Base-by-base conservation (phyloP, 768 basidiomycete genomes). In the Rhizopogon salebrosus region DNA sequence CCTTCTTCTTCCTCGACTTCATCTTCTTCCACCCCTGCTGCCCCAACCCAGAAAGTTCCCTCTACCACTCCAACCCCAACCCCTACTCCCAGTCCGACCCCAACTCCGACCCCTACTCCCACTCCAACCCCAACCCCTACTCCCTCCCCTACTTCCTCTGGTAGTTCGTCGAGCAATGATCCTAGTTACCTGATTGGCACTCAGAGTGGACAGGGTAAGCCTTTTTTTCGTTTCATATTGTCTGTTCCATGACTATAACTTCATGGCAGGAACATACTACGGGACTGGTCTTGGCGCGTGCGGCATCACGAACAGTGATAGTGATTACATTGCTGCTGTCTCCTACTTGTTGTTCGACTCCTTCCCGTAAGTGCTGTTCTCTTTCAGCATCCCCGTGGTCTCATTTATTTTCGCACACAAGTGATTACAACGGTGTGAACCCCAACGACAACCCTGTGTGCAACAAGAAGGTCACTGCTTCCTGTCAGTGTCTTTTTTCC, bases 361-460 rank as follows among this genome's bases (percentile, higher is more conserved):
- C 1, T 74, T 48, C 58, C 69, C 71, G 72, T 73, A 37, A 49
- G 73, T 60, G 13, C 11, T 26, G 18, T 42, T 48, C 9, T 10
- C 27, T 22, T 10, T 16, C 26, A 29, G 16, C 35, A 23, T 23
- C 14, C 57, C 24, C 16, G 20, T 8, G 52, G 22, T 39, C 37
- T 50, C 13, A 34, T 20, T 35, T 26, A 9, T 26, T 20, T 41
- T n/a, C 13, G 52, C 29, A 38, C 42, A 41, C 22, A 40, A 89
- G 86, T 41, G 78, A 74, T 9, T 85, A 82, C 63, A 48, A 67
- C 16, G 76, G 78, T 23, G 72, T 46, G 6, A 81, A 92, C 73
- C 85, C 89, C 24, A 92, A 92, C 67, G 61, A 57, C 51, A 91
- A 93, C 72, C 88, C 90, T 31, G 65, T 92, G 51, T 92, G 91